Percentiles rank a stretch among this genome's conserved stretches.
Conservation (phyloP, 306 rosid genomes). For the Glycine soja region DNA sequence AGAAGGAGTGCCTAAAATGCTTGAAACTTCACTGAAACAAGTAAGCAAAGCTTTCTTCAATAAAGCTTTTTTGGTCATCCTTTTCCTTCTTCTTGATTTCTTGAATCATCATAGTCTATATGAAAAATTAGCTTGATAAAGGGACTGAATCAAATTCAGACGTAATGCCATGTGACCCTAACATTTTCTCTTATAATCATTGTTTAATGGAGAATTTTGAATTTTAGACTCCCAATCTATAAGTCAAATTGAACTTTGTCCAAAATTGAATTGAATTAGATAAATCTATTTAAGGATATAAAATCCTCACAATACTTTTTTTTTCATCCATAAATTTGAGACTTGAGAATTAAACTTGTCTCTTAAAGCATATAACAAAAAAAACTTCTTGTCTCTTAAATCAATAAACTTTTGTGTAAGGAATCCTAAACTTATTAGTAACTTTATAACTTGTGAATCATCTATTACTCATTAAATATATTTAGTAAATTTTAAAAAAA, state of each 20-base stretch:
- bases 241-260: background rate
- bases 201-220: background rate
- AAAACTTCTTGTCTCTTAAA: too few relatives aligned
- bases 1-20: conserved; percentile 14
- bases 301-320: background rate
- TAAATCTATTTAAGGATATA: background rate
- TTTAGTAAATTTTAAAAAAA: too few relatives aligned
- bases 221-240: background rate
- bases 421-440: too few relatives aligned
- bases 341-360: too few relatives aligned
- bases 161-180: background rate
- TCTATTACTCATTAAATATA: too few relatives aligned
- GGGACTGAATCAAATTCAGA: conserved; percentile 32
- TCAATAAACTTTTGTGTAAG: too few relatives aligned
- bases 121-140: background rate
- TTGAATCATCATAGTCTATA: background rate
- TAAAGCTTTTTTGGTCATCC: conserved; percentile 21
- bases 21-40: conserved; percentile 32
- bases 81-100: background rate
- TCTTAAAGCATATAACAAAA: too few relatives aligned
- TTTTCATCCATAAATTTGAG: background rate
- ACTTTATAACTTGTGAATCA: too few relatives aligned
- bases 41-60: conserved; percentile 8
- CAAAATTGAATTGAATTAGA: background rate
- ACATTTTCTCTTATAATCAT: background rate